Evolutionary conservation across 192 early-diverging fungal species (phyloP).

Genomic region (Gorgonomyces haynaldii): DNA sequence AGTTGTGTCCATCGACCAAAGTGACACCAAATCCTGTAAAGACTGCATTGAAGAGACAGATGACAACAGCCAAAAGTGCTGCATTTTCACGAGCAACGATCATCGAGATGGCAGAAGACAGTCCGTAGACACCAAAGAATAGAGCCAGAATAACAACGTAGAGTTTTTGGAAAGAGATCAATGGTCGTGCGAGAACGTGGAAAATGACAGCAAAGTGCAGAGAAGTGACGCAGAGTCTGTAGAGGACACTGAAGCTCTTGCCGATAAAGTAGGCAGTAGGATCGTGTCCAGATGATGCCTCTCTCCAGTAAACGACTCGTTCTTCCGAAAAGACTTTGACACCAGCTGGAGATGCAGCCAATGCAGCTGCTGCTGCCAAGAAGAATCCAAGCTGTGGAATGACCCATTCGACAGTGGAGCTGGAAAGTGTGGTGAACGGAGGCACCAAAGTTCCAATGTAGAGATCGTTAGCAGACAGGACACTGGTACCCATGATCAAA

Average conservation of each 20-base stretch:
- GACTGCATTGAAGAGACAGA: conserved; percentile 13
- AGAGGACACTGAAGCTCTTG: conserved; percentile 10
- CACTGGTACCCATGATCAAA: conserved; percentile 8
- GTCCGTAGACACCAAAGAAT: conserved; percentile 15
- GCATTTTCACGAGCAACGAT: conserved; percentile 15
- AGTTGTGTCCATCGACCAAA: background rate
- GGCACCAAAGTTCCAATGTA: conserved; percentile 11
- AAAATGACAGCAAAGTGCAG: conserved; percentile 16
- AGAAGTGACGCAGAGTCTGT: conserved; percentile 10
- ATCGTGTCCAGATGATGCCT: conserved; percentile 19
- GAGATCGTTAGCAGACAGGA: background rate
- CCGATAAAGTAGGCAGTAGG: conserved; percentile 16
- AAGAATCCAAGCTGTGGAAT: conserved; percentile 15
- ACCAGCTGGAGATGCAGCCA: conserved; percentile 18
- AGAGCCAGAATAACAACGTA: conserved; percentile 13
- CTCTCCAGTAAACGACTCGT: conserved; percentile 19
- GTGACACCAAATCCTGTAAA: conserved; percentile 11
- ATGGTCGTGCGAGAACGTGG: conserved; percentile 11
- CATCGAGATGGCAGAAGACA: conserved; percentile 11
- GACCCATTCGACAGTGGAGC: conserved; percentile 6
- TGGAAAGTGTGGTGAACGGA: conserved; percentile 10
- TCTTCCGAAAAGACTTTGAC: conserved; percentile 22
- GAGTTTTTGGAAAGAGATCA: conserved; percentile 6
- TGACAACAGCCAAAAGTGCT: conserved; percentile 10
- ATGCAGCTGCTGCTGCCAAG: conserved; percentile 8